phyloP scores from a whole-genome alignment of 306 rosid genomes.

The Argentina anserina region DNA sequence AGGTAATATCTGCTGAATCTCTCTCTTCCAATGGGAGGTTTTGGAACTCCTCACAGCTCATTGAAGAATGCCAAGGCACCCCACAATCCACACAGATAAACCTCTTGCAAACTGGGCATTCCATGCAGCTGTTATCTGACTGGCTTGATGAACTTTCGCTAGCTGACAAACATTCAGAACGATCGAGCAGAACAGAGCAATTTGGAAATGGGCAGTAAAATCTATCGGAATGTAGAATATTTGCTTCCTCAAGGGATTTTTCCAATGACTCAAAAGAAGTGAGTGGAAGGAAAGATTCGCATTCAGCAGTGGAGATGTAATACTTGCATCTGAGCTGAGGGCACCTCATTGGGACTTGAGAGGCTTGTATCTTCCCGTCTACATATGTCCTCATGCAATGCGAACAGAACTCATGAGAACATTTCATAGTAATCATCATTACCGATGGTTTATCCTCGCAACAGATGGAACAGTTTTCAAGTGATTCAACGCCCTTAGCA shows the following conservation, averaged over 20 bases:
- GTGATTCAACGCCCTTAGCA: conserved; percentile 43
- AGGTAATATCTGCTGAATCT: conserved; percentile 64
- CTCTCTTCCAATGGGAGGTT: conserved; percentile 71
- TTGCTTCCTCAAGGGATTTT: conserved; percentile 59
- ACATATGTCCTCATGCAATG: conserved; percentile 77
- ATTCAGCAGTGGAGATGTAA: conserved; percentile 56
- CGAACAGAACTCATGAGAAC: conserved; percentile 87
- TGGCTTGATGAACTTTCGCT: conserved; percentile 78
- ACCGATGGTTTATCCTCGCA: conserved; percentile 74
- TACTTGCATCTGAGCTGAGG: conserved; percentile 81
- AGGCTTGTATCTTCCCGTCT: conserved; percentile 60
- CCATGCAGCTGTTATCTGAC: conserved; percentile 68
- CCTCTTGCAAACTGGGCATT: conserved; percentile 86
- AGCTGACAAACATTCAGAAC: conserved; percentile 61
- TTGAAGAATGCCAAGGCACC: conserved; percentile 91
- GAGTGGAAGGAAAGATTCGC: conserved; percentile 76
- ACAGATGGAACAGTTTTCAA: conserved; percentile 81
- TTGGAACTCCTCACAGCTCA: conserved; percentile 84
- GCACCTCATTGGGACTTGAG: conserved; percentile 79
- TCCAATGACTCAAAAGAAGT: conserved; percentile 61
- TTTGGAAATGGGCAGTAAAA: conserved; percentile 85
- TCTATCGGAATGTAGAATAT: conserved; percentile 46
- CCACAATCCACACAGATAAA: conserved; percentile 73
- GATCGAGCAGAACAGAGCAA: conserved; percentile 78
- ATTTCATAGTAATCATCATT: conserved; percentile 76